Conservation (phyloP, 306 rosid species). For the Elaeagnus macrophylla region DNA sequence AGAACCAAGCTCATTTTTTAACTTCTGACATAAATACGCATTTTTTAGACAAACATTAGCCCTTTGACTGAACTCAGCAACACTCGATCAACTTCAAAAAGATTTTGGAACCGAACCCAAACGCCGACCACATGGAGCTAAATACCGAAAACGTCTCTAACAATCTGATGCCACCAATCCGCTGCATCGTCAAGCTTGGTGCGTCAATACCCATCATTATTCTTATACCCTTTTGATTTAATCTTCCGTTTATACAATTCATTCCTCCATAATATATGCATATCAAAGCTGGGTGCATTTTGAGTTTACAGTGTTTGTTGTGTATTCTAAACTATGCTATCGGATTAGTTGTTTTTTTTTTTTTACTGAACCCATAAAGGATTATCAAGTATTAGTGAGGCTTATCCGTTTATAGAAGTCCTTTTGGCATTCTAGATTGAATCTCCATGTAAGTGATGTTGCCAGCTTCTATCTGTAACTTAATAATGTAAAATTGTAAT, state of each 20-base stretch:
- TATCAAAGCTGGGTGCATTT: neutral
- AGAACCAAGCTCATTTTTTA: too few species aligned
- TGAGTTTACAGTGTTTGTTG: neutral
- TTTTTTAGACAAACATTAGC: too few species aligned
- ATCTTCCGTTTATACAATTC: neutral
- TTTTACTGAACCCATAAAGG: neutral
- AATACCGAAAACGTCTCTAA: constrained; percentile 14
- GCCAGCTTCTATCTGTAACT: constrained; percentile 4
- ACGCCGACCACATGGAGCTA: constrained; percentile 14
- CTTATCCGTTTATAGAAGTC: neutral
- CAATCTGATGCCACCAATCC: constrained; percentile 42
- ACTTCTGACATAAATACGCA: too few species aligned
- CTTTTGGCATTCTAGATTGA: constrained; percentile 4
- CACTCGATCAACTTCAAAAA: neutral
- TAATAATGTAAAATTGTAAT: neutral
- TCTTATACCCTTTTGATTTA: neutral
- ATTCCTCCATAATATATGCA: neutral
- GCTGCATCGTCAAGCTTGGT: constrained; percentile 89
- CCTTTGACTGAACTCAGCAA: too few species aligned
- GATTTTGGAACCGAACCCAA: neutral
- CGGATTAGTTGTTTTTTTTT: neutral
- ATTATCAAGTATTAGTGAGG: neutral
- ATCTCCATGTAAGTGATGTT: neutral
- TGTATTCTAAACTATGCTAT: neutral
- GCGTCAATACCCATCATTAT: neutral